Base-by-base conservation (phyloP, 495 filamentous ascomycete species). In the Beverwykella pulmonaria region DNA sequence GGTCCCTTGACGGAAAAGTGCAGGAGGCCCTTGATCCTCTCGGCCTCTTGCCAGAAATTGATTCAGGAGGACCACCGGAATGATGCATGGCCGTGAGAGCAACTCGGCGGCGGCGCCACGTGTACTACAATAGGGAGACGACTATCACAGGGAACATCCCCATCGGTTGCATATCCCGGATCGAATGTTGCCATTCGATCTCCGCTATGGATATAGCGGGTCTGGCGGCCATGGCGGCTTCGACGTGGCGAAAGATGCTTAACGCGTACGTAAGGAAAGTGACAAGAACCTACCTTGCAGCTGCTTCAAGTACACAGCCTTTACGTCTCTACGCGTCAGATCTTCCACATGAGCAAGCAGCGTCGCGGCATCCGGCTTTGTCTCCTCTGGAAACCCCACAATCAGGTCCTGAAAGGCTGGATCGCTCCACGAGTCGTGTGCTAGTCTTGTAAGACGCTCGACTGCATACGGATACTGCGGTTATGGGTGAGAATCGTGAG, bases 391-490 rank as follows among this genome's bases (percentile, higher is more conserved):
- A 73, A 91, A 91, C 36, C 84, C 84, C 63, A 82, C 72, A 57
- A 80, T 82, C 75, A 87, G 88, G 36, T 81, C 80, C 26, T 77
- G 72, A 77, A 90, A 89, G 50, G 70, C 63, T 23, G 82, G 77
- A 29, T 70, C 71, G 71, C 85, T 75, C 89, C 89, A 92, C 68
- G 88, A 78, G 44, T 79, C 74, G n/a, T 73, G 63, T 49, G 89
- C 77, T 53, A 84, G 82, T 23, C 71, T 65, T 17, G 86, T 86
- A 32, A 91, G 84, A 30, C 79, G 82, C 25, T 76, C 65, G 55
- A 91, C 78, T 22, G 89, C 87, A 73, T 90, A 90, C 50, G 89
- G 88, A 74, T 90, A 91, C 88, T 91, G 66, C 55, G 88, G 87
- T 73, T 88, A 89, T 87, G 88, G n/a, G 69, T 63, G 58, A 72